phyloP scores from a whole-genome alignment of 768 basidiomycete genomes.

The Solioccasus polychromus region DNA sequence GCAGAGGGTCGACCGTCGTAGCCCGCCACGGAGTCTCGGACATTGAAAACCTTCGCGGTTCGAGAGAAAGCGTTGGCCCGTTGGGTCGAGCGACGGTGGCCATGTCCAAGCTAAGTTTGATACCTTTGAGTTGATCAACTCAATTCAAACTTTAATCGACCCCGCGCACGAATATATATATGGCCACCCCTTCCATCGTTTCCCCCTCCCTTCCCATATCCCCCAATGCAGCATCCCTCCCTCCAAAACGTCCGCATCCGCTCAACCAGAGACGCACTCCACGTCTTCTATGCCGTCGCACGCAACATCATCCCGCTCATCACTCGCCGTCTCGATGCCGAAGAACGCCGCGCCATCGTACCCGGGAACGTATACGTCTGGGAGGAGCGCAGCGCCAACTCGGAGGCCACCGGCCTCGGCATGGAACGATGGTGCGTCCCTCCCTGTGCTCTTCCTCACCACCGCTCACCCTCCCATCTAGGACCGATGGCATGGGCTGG shows the following conservation, averaged over 20 bases:
- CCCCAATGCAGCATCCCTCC: conserved; percentile 70
- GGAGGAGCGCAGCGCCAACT: conserved; percentile 83
- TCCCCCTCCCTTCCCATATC: conserved; percentile 20
- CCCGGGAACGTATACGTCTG: conserved; percentile 85
- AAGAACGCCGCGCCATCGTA: conserved; percentile 69
- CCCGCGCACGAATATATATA: conserved; percentile 41
- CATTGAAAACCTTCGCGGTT: conserved; percentile 35
- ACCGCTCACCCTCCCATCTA: conserved; percentile 13
- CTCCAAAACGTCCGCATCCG: conserved; percentile 74
- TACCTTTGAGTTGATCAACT: conserved; percentile 37
- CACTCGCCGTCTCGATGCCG: conserved; percentile 77
- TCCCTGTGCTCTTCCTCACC: background rate
- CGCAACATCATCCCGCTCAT: conserved; percentile 67
- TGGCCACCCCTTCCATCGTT: conserved; percentile 30
- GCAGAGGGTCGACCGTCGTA: too few species aligned
- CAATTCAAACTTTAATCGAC: conserved; percentile 56
- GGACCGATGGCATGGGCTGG: conserved; percentile 77
- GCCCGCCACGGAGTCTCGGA: conserved; percentile 33
- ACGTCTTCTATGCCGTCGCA: conserved; percentile 78
- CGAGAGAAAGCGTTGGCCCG: background rate
- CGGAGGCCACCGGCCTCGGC: conserved; percentile 77
- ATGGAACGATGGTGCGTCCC: conserved; percentile 74
- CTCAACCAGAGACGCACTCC: conserved; percentile 75
- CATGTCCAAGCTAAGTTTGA: too few species aligned
- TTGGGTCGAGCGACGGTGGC: conserved; percentile 39